These are phyloP conservation scores for Pestalotiopsis sp. DNA, from an alignment of 2,329 filamentous ascomycete genomes.

Conservation along the genomic window DNA sequence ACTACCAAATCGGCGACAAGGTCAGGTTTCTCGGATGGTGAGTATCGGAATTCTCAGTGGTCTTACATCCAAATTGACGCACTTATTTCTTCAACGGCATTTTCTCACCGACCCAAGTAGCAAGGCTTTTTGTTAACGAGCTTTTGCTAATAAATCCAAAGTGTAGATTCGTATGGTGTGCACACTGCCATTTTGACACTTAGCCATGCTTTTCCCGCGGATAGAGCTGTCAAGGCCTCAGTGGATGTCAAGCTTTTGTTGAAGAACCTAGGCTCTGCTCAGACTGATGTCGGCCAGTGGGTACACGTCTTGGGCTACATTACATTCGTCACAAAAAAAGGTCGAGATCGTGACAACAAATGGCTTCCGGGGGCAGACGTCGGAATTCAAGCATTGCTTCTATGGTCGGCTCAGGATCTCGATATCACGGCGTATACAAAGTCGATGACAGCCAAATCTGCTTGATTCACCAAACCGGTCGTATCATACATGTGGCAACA, in stretches of 20 bases:
- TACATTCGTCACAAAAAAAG: constrained; percentile 30
- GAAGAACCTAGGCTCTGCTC: constrained; percentile 61
- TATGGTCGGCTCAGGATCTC: constrained; percentile 78
- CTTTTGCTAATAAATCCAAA: constrained; percentile 33
- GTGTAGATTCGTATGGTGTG: constrained; percentile 54
- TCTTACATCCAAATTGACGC: constrained; percentile 15
- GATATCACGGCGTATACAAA: constrained; percentile 73
- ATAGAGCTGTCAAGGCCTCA: constrained; percentile 48
- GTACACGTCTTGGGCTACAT: constrained; percentile 87
- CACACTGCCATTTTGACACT: constrained; percentile 65
- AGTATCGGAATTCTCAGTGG: constrained; percentile 30
- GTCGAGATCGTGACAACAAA: neutral
- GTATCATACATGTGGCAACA: neutral
- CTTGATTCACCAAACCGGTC: neutral
- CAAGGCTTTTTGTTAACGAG: constrained; percentile 5
- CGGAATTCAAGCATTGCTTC: constrained; percentile 63
- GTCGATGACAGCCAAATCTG: constrained; percentile 39
- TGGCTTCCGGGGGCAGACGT: constrained; percentile 26
- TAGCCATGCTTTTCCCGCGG: constrained; percentile 64
- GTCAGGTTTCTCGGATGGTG: constrained; percentile 93
- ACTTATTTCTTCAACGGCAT: neutral
- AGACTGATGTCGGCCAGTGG: constrained; percentile 79
- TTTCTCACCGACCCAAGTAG: too few species aligned
- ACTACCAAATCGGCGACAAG: constrained; percentile 65
- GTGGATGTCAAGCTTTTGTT: constrained; percentile 77